A percentile compares a stretch with the other conserved stretches of the same genome.
phyloP scores from a whole-genome alignment of 2,329 filamentous ascomycete genomes.

The Fusarium sp. region DNA sequence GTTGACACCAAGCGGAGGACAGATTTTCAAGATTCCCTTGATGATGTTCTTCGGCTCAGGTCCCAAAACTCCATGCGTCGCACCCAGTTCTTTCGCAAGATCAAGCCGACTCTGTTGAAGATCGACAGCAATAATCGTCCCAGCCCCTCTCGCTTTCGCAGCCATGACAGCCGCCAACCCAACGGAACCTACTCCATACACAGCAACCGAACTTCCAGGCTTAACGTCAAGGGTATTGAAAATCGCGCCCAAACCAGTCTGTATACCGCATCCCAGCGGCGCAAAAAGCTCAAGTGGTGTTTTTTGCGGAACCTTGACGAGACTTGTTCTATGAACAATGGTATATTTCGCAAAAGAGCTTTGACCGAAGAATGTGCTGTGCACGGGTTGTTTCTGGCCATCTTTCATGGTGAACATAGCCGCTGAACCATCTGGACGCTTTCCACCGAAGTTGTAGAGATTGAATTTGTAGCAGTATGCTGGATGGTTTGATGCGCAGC shows the following conservation, averaged over 20 bases:
- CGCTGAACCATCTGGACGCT: conserved; percentile 12
- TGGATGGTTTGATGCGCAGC: conserved; percentile 17
- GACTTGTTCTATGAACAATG: conserved; percentile 11
- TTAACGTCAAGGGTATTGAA: conserved; percentile 25
- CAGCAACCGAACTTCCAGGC: conserved; percentile 10
- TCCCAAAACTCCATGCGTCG: conserved; percentile 5
- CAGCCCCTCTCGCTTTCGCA: conserved; percentile 1
- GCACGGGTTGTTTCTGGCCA: neutral
- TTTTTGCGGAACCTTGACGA: conserved; percentile 14
- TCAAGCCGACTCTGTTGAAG: conserved; percentile 4
- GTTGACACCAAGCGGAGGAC: conserved; percentile 13
- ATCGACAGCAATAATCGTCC: conserved; percentile 21
- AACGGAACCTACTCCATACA: conserved; percentile 25
- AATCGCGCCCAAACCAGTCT: conserved; percentile 24
- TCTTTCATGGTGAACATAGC: neutral
- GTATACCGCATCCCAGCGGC: conserved; percentile 27
- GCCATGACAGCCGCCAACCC: conserved; percentile 33
- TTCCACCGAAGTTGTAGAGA: conserved; percentile 18
- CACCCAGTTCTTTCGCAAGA: conserved; percentile 21
- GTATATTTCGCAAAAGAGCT: conserved; percentile 26
- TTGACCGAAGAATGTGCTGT: conserved; percentile 32
- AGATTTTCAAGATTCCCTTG: neutral
- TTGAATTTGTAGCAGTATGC: conserved; percentile 27
- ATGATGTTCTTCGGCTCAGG: neutral
- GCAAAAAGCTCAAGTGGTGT: conserved; percentile 17